These are phyloP conservation scores for Pythium monospermum DNA, from an alignment of 352 stramenopile species.

Conservation along the genomic window DNA sequence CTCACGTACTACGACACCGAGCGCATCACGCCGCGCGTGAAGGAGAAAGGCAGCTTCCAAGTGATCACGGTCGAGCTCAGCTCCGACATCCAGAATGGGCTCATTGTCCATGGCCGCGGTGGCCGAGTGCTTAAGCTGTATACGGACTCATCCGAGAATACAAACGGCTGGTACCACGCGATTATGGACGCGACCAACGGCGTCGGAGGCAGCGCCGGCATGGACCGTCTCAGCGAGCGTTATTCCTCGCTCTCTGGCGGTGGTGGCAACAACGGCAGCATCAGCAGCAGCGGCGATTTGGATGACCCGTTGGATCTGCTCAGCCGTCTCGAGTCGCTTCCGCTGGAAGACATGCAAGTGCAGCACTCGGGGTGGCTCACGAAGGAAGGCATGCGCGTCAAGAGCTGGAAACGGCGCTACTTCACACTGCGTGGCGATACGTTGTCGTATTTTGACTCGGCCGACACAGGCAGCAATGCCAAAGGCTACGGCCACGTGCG, in stretches of 20 bases:
- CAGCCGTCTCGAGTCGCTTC: constrained; percentile 48
- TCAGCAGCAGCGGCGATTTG: constrained; percentile 37
- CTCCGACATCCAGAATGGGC: constrained; percentile 76
- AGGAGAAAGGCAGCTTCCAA: constrained; percentile 78
- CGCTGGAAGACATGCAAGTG: constrained; percentile 48
- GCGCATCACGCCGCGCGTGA: constrained; percentile 42
- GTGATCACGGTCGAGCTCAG: constrained; percentile 83
- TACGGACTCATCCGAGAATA: constrained; percentile 69
- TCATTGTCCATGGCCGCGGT: constrained; percentile 72
- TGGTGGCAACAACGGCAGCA: constrained; percentile 22
- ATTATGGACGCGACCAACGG: constrained; percentile 64
- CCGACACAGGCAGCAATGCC: constrained; percentile 59
- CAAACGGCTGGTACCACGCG: constrained; percentile 65
- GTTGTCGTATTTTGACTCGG: constrained; percentile 81
- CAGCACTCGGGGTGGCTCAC: constrained; percentile 75
- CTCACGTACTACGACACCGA: constrained; percentile 84
- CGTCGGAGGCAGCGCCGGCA: not conserved
- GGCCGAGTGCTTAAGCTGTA: constrained; percentile 85
- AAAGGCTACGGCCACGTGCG: constrained; percentile 79
- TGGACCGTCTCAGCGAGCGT: constrained; percentile 19
- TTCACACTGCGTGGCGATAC: constrained; percentile 74
- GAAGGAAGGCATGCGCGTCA: constrained; percentile 73
- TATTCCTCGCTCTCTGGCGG: constrained; percentile 44
- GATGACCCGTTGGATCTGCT: constrained; percentile 46
- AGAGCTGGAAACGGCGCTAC: constrained; percentile 79